Base-by-base conservation (phyloP, 805 yeast genomes). In the Barnettozyma sucrosica region DNA sequence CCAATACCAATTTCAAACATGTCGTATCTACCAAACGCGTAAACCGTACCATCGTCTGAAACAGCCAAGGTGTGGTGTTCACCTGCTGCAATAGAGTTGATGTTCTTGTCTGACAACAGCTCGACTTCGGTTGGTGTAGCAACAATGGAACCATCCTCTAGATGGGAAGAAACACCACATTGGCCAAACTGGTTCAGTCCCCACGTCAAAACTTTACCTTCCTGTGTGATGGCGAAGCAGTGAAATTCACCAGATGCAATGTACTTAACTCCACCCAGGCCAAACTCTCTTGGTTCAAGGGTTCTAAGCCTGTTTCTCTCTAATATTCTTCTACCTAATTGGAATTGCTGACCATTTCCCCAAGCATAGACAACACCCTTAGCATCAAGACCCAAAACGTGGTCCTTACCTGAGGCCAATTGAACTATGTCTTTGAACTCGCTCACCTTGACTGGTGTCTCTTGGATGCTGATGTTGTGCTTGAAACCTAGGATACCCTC, bases 151-250 rank as follows among this genome's bases (percentile, higher is more conserved):
- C 95, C 97, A 66, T 89, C 96, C 59, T 85, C 93, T 47, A 86
- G 77, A 44, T 79, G 80, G 32, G 83, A 82, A 14, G 86, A 73
- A 21, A 83, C 72, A 49, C 96, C 98, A 72, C 97, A 89, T 69
- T 93, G 99, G 20, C 98, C 98, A 62, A 80, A 93, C 67, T 93
- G 97, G 64, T 93, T 93, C 59, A 93, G 75, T 7, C 99, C 99
- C 99, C 99, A 93, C 9, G 93, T 76, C 53, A 76, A 76, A 1
- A 93, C 89, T 32, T 75, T 75, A 37, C 85, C 88, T 33, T 80
- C 77, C 13, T 73, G 70, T 51, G 85, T 85, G 52, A 93, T 77
- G 5, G 99, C 99, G 72, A 93, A 93, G 55, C 96, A 85, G 63
- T 90, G 98, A 66, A 84, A 93, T 61, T 92, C 98, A 43, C 99